phyloP scores from a whole-genome alignment of 208 protist species.

The Trypanosoma cruzi region DNA sequence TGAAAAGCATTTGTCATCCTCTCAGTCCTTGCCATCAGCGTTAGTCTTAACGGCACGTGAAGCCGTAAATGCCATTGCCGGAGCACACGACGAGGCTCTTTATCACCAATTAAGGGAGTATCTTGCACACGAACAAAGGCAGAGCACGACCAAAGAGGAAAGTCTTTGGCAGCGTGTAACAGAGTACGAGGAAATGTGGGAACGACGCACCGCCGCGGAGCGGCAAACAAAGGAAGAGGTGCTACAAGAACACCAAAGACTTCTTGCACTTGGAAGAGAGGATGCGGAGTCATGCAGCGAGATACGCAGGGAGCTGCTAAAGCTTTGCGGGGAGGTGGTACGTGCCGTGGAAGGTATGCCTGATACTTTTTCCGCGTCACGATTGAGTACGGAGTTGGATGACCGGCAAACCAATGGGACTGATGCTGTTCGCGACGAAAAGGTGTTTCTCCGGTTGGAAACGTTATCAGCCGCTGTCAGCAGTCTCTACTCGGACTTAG shows the following conservation, averaged over 20 bases:
- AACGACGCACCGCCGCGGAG: not conserved
- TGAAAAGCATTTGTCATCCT: not conserved
- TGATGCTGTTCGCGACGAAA: not conserved
- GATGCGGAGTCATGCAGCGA: conserved; percentile 20
- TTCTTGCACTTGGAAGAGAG: conserved; percentile 16
- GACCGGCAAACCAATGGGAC: not conserved
- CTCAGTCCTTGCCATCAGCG: conserved; percentile 20
- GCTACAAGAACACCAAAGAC: conserved; percentile 17
- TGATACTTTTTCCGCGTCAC: not conserved
- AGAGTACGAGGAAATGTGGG: conserved; percentile 11
- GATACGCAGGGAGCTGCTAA: conserved; percentile 23
- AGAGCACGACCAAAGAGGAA: conserved; percentile 5
- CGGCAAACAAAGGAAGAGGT: not conserved
- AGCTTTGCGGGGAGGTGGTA: conserved; percentile 22
- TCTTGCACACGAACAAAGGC: conserved; percentile 6
- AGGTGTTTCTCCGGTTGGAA: conserved; percentile 10
- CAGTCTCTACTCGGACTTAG: conserved; percentile 14
- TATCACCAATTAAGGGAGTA: conserved; percentile 7
- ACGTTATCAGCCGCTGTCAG: conserved; percentile 17
- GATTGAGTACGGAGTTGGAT: not conserved
- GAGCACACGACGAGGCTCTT: conserved; percentile 18
- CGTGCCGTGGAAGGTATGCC: conserved; percentile 12
- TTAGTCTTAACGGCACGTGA: conserved; percentile 22
- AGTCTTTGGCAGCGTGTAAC: conserved; percentile 6
- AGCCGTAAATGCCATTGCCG: conserved; percentile 10